phyloP scores from a whole-genome alignment of 179 eudicot species.

The Silene noctiflora region DNA sequence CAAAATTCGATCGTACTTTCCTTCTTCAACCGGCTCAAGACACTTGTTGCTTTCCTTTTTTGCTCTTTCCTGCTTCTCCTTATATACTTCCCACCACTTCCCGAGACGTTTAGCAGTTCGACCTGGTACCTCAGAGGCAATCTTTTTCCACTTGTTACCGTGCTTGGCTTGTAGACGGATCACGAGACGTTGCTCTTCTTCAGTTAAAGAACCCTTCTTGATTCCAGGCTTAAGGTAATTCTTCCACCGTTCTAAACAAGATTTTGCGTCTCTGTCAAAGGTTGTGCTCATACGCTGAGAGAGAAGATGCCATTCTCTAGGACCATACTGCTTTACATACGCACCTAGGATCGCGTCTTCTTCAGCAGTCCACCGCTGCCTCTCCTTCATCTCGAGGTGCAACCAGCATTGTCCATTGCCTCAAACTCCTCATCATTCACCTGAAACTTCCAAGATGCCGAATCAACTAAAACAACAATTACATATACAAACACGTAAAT shows the following conservation, averaged over 20 bases:
- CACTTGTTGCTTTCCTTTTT: slow-evolving; percentile 48
- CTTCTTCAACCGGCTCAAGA: slow-evolving; percentile 53
- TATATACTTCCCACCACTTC: slow-evolving; percentile 83
- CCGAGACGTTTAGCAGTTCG: slow-evolving; percentile 69
- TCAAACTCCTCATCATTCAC: slow-evolving; percentile 54
- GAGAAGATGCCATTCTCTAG: slow-evolving; percentile 69
- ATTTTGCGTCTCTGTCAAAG: slow-evolving; percentile 65
- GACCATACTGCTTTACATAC: slow-evolving; percentile 62
- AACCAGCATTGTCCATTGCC: slow-evolving; percentile 45
- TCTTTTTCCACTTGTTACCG: slow-evolving; percentile 86
- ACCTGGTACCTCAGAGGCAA: slow-evolving; percentile 76
- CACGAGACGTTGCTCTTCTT: slow-evolving; percentile 62
- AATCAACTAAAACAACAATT: neutral
- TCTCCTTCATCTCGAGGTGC: slow-evolving; percentile 60
- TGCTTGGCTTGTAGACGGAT: slow-evolving; percentile 62
- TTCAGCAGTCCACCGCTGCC: slow-evolving; percentile 77
- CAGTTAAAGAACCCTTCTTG: slow-evolving; percentile 61
- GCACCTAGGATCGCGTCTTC: slow-evolving; percentile 62
- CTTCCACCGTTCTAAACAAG: slow-evolving; percentile 76
- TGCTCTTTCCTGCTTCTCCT: slow-evolving; percentile 65
- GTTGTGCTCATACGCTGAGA: slow-evolving; percentile 59
- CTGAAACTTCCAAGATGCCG: slow-evolving; percentile 21
- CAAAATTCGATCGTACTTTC: slow-evolving; percentile 64
- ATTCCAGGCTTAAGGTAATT: slow-evolving; percentile 76
- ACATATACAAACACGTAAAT: neutral